Conservation (phyloP, 805 yeast species). For the Cyberlindnera xishuangbannaensis region DNA sequence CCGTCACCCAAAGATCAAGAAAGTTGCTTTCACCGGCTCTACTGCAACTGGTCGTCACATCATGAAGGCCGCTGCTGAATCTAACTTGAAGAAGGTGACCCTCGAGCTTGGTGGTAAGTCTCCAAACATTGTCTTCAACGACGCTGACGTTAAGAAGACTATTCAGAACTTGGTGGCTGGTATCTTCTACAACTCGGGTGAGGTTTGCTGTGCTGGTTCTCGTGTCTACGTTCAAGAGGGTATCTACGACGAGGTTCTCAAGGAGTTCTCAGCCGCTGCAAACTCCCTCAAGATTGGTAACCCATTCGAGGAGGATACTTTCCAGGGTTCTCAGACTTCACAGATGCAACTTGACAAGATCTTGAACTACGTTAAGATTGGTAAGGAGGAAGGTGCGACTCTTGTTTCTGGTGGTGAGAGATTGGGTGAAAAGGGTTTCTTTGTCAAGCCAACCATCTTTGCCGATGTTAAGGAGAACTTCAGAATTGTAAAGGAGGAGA, state of each 20-base stretch:
- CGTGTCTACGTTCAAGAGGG: slow-evolving; percentile 84
- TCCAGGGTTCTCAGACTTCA: slow-evolving; percentile 93
- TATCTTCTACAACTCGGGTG: slow-evolving; percentile 92
- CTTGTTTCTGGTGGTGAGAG: slow-evolving; percentile 67
- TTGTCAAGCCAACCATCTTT: slow-evolving; percentile 66
- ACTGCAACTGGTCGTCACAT: slow-evolving; percentile 81
- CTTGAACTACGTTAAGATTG: slow-evolving; percentile 67
- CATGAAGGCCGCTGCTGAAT: slow-evolving; percentile 73
- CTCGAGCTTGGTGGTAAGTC: slow-evolving; percentile 97
- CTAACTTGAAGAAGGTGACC: slow-evolving; percentile 84
- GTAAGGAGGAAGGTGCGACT: slow-evolving; percentile 80
- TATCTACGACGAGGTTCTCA: slow-evolving; percentile 71
- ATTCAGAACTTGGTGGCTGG: slow-evolving; percentile 73
- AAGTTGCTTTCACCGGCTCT: slow-evolving; percentile 86
- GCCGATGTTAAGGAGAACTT: slow-evolving; percentile 63
- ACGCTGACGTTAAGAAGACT: slow-evolving; percentile 74
- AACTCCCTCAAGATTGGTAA: slow-evolving; percentile 65
- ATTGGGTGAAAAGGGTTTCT: slow-evolving; percentile 57
- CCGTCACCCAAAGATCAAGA: slow-evolving; percentile 62
- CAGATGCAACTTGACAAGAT: slow-evolving; percentile 73
- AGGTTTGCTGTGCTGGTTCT: slow-evolving; percentile 93
- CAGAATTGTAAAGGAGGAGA: slow-evolving; percentile 71
- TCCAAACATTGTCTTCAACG: slow-evolving; percentile 83
- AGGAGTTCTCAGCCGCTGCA: slow-evolving; percentile 49
- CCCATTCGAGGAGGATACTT: slow-evolving; percentile 72